Percentiles rank a stretch among this genome's conserved stretches.
Evolutionary conservation across 2,329 filamentous ascomycete species (phyloP).

Genomic region (Lasiodiplodia citricola): DNA sequence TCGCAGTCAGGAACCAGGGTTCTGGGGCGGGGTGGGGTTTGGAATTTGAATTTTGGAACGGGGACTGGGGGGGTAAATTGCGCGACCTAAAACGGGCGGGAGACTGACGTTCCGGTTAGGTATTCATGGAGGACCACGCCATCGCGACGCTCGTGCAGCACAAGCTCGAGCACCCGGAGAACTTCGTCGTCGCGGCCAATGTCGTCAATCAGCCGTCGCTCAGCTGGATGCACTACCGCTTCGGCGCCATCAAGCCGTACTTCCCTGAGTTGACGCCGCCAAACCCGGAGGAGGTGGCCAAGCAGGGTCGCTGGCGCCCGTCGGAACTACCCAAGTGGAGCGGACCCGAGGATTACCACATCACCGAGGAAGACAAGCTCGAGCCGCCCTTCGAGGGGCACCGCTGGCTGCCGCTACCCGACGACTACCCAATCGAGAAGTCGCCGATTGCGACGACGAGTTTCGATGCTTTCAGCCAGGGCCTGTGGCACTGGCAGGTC

Average conservation of each 20-base stretch:
- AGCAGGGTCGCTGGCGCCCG: conserved; percentile 45
- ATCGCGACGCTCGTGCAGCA: conserved; percentile 62
- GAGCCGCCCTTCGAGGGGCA: conserved; percentile 51
- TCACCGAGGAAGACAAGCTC: conserved; percentile 28
- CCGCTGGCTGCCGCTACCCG: conserved; percentile 57
- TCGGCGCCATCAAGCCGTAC: conserved; percentile 59
- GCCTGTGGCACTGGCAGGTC: conserved; percentile 57
- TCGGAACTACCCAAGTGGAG: conserved; percentile 47
- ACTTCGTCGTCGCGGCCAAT: conserved; percentile 60
- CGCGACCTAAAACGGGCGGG: neutral
- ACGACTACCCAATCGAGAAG: conserved; percentile 48
- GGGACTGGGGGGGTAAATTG: neutral
- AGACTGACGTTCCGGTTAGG: conserved; percentile 27
- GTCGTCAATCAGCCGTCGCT: conserved; percentile 63
- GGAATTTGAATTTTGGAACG: neutral
- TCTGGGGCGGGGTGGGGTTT: neutral
- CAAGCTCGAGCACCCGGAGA: conserved; percentile 57
- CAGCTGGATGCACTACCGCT: conserved; percentile 60
- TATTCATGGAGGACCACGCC: conserved; percentile 51
- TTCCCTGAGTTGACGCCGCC: conserved; percentile 52
- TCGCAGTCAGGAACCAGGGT: neutral
- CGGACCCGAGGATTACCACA: conserved; percentile 33
- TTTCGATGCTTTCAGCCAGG: conserved; percentile 53
- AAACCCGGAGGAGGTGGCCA: conserved; percentile 30
- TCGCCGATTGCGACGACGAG: conserved; percentile 57